phyloP scores from a whole-genome alignment of 2,329 filamentous ascomycete species.

The Phaeomoniella chlamydospora region DNA sequence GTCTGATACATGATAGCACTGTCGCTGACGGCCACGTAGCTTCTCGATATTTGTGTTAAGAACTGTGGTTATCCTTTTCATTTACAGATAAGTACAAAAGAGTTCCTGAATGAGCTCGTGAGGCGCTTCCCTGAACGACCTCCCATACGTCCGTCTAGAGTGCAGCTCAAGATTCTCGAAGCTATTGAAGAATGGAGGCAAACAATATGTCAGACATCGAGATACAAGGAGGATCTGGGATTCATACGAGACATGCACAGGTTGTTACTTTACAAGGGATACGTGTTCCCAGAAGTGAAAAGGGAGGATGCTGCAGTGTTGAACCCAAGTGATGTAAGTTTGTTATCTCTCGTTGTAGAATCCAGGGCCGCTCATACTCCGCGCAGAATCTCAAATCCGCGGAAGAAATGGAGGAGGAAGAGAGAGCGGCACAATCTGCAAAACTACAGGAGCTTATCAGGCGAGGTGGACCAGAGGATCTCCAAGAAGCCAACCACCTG shows the following conservation, averaged over 20 bases:
- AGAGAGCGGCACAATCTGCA: conserved; percentile 86
- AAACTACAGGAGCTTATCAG: conserved; percentile 95
- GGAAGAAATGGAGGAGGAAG: conserved; percentile 98
- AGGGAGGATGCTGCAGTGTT: conserved; percentile 90
- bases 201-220: conserved; percentile 94
- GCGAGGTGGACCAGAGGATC: conserved; percentile 75
- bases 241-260: conserved; percentile 98
- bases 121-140: conserved; percentile 89
- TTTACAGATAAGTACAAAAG: conserved; percentile 94
- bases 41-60: conserved; percentile 98
- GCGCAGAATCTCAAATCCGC: conserved; percentile 82
- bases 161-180: conserved; percentile 86
- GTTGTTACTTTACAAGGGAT: conserved; percentile 89
- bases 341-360: too few relatives aligned
- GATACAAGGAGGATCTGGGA: conserved; percentile 92
- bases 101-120: conserved; percentile 96
- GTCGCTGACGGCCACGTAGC: conserved; percentile 24
- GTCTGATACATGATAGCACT: conserved; percentile 4
- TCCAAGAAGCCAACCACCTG: conserved; percentile 90
- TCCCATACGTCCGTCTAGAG: conserved; percentile 68
- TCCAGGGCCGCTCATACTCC: conserved; percentile 4
- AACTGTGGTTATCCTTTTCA: conserved; percentile 99
- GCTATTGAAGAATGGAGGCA: conserved; percentile 96
- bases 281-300: conserved; percentile 83
- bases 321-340: conserved; percentile 85